Conservation (phyloP, 2,329 filamentous ascomycete genomes). For the Calonectria crousiana region DNA sequence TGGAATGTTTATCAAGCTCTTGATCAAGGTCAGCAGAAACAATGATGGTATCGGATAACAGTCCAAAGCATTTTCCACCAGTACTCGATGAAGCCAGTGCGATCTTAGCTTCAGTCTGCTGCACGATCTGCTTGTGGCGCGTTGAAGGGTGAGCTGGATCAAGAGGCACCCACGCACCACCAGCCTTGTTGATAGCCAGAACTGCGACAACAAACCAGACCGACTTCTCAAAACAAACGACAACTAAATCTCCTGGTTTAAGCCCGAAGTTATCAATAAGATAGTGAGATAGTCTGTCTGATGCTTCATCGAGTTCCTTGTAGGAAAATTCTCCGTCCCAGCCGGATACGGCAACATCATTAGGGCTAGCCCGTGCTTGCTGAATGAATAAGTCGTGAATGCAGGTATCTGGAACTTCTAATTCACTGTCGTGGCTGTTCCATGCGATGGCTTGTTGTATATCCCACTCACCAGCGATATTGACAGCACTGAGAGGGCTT, state of each 20-base stretch:
- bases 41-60: not conserved
- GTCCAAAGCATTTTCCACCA: not conserved
- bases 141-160: not conserved
- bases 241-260: not conserved
- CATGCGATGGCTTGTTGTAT: not conserved
- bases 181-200: not conserved
- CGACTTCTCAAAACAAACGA: not conserved
- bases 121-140: not conserved
- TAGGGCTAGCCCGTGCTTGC: not conserved
- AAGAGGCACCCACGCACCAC: not conserved
- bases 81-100: not conserved
- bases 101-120: not conserved
- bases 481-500: not conserved
- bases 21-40: not conserved
- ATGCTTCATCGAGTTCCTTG: not conserved
- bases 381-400: not conserved
- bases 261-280: not conserved
- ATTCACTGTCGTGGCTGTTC: not conserved
- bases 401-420: not conserved
- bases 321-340: not conserved
- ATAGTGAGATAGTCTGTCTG: not conserved
- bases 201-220: not conserved
- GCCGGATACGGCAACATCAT: not conserved
- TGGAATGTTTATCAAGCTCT: too few relatives aligned
- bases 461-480: not conserved